A percentile compares a stretch with the other conserved stretches of the same genome.
phyloP scores from a whole-genome alignment of 495 filamentous ascomycete species.

The Daldinia grandis region DNA sequence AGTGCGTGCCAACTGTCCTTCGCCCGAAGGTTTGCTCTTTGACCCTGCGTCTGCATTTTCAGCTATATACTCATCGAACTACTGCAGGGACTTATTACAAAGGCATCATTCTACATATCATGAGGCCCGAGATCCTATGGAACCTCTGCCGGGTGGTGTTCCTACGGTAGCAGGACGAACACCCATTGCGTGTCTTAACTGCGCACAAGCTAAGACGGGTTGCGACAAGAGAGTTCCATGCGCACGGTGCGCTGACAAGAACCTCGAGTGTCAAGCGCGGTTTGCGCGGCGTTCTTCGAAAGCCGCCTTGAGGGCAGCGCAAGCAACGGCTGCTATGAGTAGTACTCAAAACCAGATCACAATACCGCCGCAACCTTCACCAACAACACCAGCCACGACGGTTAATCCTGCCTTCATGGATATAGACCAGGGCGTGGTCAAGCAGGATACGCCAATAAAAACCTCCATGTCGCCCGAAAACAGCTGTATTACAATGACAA shows the following conservation, averaged over 20 bases:
- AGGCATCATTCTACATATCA: constrained; percentile 64
- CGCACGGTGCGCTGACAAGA: constrained; percentile 64
- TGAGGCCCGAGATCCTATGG: constrained; percentile 53
- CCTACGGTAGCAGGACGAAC: constrained; percentile 50
- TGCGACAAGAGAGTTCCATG: constrained; percentile 74
- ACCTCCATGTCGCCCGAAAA: constrained; percentile 43
- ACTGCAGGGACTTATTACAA: constrained; percentile 65
- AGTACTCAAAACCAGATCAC: constrained; percentile 26
- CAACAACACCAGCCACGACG: constrained; percentile 28
- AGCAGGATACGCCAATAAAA: constrained; percentile 34
- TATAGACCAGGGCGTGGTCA: constrained; percentile 40
- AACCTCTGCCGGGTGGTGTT: constrained; percentile 49
- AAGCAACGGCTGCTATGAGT: constrained; percentile 43
- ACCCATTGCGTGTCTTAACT: constrained; percentile 66
- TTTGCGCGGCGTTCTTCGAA: constrained; percentile 66
- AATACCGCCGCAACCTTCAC: constrained; percentile 35
- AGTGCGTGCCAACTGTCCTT: constrained; percentile 68
- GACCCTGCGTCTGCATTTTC: not conserved
- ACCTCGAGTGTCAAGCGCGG: constrained; percentile 62
- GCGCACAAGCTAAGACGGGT: constrained; percentile 70
- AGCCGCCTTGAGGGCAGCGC: constrained; percentile 51
- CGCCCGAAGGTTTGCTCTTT: constrained; percentile 60
- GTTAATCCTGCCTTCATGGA: constrained; percentile 52
- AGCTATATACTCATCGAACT: constrained; percentile 32
- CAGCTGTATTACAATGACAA: constrained; percentile 34